Base-by-base conservation (phyloP, 2,329 filamentous ascomycete species). In the Fusarium mundagurra region DNA sequence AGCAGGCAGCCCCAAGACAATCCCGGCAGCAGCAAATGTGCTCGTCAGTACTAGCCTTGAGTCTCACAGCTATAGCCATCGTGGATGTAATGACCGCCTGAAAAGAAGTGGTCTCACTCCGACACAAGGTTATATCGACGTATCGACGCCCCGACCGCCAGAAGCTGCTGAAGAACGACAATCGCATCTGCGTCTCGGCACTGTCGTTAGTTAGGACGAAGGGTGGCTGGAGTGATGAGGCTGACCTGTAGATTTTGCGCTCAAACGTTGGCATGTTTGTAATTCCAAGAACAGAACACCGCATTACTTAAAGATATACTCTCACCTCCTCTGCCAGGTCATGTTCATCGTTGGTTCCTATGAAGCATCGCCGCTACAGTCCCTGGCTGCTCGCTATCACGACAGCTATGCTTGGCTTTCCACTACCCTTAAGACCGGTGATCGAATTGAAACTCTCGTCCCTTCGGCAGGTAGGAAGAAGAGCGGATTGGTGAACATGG, bases 401-500 rank as follows among this genome's bases (percentile, higher is more conserved):
- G 83, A 99, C 97, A 72, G 99, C 88, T 77, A 99, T 99, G 81
- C 99, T 99, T 72, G 96, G 98, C 86, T 99, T 99, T 68, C 96
- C 96, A 82, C 94, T 97, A 78, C 97, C 16, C 17, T 36, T 99
- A 61, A 99, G 91, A 79, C 97, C 96, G 67, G 96, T 99, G 82
- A 99, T 98, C 6, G 96, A 97, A 84, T 98, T 98, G 90, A 99
- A 98, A 78, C 93, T 95, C 84, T 97, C 94, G 84, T 99, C 43
- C 43, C 12, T 2, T 45, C 1, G 2, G 24, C 4, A 8, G 43
- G 8, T 14, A 5, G 2, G 8, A 27, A 47, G 24, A 13, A 14
- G 3, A 47, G 12, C 8, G 12, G 24, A 10, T 45, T 45, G 8
- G 44, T 45, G 4, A 45, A 6, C 1, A 20, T 14, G 24, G 43